Percentiles rank a stretch among this genome's conserved stretches.
Conservation (phyloP, 2,329 filamentous ascomycete genomes). For the Aspergillus novoparasiticus region DNA sequence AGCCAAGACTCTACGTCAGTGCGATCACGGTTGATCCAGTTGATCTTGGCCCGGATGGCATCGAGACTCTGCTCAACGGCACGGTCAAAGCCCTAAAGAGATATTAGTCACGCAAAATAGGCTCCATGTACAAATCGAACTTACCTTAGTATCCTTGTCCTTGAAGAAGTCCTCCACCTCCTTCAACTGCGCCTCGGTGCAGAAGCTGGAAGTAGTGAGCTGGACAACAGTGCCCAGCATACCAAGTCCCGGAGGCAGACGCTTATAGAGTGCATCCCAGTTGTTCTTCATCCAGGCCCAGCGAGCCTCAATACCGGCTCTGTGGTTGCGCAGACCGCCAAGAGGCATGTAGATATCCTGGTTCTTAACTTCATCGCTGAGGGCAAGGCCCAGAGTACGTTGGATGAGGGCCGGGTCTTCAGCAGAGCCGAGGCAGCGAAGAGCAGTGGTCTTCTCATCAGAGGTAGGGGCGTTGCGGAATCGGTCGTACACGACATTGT, state of each 20-base stretch:
- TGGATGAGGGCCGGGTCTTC: slow-evolving; percentile 78
- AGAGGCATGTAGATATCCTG: slow-evolving; percentile 94
- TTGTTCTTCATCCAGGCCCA: slow-evolving; percentile 84
- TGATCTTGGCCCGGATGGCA: slow-evolving; percentile 78
- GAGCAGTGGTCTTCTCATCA: slow-evolving; percentile 88
- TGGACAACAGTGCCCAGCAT: slow-evolving; percentile 84
- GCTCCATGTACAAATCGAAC: slow-evolving; percentile 8
- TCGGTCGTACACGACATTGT: slow-evolving; percentile 73
- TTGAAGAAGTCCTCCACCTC: slow-evolving; percentile 80
- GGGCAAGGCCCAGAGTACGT: slow-evolving; percentile 73
- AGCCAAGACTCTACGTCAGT: slow-evolving; percentile 76
- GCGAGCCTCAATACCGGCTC: slow-evolving; percentile 75
- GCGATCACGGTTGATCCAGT: slow-evolving; percentile 76
- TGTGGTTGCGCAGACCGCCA: slow-evolving; percentile 73
- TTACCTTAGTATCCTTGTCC: slow-evolving; percentile 74
- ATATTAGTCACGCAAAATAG: slow-evolving; percentile 17
- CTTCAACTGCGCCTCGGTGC: slow-evolving; percentile 71
- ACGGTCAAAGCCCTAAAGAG: slow-evolving; percentile 70
- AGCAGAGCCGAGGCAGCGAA: slow-evolving; percentile 79
- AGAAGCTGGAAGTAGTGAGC: slow-evolving; percentile 81
- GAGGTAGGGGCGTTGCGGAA: slow-evolving; percentile 74
- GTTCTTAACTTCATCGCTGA: slow-evolving; percentile 82
- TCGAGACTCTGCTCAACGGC: slow-evolving; percentile 89
- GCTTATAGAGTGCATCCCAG: slow-evolving; percentile 81
- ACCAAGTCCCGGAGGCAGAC: slow-evolving; percentile 80